Percentiles rank a stretch among this genome's conserved stretches.
Evolutionary conservation across 2,329 filamentous ascomycete genomes (phyloP).

Genomic region (Clonostachys chloroleuca): DNA sequence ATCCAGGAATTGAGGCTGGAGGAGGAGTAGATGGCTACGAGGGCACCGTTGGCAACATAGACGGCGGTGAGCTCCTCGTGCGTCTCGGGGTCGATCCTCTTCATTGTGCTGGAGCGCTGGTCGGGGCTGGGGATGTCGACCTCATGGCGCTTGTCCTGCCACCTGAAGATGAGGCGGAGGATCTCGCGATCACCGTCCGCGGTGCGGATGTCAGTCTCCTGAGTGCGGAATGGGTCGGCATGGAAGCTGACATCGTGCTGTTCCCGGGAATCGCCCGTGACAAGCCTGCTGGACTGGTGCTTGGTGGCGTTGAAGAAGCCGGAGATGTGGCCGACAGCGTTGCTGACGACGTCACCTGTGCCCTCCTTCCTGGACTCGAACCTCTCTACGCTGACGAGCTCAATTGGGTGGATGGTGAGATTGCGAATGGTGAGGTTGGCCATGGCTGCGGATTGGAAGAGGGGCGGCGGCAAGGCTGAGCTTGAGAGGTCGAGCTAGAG

Average conservation of each 20-base stretch:
- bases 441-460: slow-evolving; percentile 24
- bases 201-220: slow-evolving; percentile 49
- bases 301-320: slow-evolving; percentile 38
- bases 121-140: slow-evolving; percentile 66
- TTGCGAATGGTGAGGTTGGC: slow-evolving; percentile 72
- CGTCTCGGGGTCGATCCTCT: slow-evolving; percentile 42
- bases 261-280: slow-evolving; percentile 54
- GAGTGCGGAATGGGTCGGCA: slow-evolving; percentile 64
- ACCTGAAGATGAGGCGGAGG: slow-evolving; percentile 70
- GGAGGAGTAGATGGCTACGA: slow-evolving; percentile 65
- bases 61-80: slow-evolving; percentile 60
- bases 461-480: too few relatives aligned
- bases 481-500: too few relatives aligned
- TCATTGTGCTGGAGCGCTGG: slow-evolving; percentile 55
- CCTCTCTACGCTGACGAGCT: slow-evolving; percentile 69
- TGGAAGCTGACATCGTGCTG: slow-evolving; percentile 55
- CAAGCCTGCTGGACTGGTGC: slow-evolving; percentile 17
- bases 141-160: slow-evolving; percentile 52
- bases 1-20: slow-evolving; percentile 75
- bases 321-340: slow-evolving; percentile 35
- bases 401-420: slow-evolving; percentile 68
- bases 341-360: slow-evolving; percentile 35
- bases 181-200: slow-evolving; percentile 59
- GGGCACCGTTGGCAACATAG: slow-evolving; percentile 52
- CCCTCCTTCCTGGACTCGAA: slow-evolving; percentile 51